Evolutionary conservation across 2,329 filamentous ascomycete genomes (phyloP), one percentile per base, ranked within the genome.

Genomic region (Trichoderma lentiforme): DNA sequence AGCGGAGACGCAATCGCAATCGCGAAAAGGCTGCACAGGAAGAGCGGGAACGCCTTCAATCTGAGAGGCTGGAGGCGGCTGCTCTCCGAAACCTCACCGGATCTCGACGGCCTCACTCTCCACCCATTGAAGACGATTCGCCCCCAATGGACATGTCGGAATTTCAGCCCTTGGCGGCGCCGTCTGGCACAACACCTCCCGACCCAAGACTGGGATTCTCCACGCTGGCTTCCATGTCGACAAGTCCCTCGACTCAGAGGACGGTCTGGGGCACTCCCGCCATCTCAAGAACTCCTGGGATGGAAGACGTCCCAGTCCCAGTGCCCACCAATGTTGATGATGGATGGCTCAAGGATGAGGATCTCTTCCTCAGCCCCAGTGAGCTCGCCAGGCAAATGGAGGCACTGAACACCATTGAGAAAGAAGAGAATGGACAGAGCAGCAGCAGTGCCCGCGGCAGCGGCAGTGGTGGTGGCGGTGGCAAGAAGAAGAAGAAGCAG

Each of bases 231-330:
- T 91, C 91, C 1, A 90, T 95, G 75, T 95, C 93, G 4, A 95
- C 93, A 1, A 97, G 93, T 74, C 94, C 95, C 0, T 91, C 89
- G 7, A 89, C 90, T 0, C 85, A 88, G 53, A 90, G 90, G 73
- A 98, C 95, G 0, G 93, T 98, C 0, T 98, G 95, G 95, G 95
- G 95, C n/a, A 98, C 95, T 0, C 86, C 88, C 4, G 89, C 88
- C 0, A 83, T 97, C 3, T 84, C 89, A 0, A 83, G 83, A 1
- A 90, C 89, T 4, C 89, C 90, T 2, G 86, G 88, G 12, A 77
- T 89, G 32, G 81, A 81, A 32, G 79, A 85, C 3, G 73, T 81
- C 2, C 61, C 32, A 0, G 73, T 81, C 3, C 53, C 32, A 1
- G 72, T 67, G n/a, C 12, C 76, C 80, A 72, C 73, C 68, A 32